Base-by-base conservation (phyloP, 169 alveolate species). In the Eimeria maxima region DNA sequence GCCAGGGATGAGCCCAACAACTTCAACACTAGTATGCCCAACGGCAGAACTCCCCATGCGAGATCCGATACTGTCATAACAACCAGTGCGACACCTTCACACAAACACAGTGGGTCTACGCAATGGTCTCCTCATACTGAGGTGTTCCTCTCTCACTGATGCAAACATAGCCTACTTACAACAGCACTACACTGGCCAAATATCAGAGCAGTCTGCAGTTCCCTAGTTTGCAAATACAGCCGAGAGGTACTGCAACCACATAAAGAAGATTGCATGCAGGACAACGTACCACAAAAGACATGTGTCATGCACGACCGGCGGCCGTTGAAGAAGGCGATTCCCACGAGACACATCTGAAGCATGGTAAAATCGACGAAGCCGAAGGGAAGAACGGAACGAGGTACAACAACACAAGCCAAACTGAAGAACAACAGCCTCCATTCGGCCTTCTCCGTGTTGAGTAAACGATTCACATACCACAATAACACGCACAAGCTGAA, bases 311-410 rank as follows among this genome's bases (percentile, higher is more conserved):
- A 87, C 33, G 93, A 60, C 8, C 27, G n/a, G 83, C 24, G 50
- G 44, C 16, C 83, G 38, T 42, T 87, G 81, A 87, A 87, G 65
- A 87, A 87, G 44, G 42, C 65, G 93, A 60, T 42, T 22, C 93
- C 93, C 74, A 63, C 42, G 83, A 87, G 55, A 27, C 93, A 87
- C 93, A 87, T 63, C n/a, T 87, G 65, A 87, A 63, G 81, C 44
- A 87, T 29, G 14, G 65, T 50, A 29, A 42, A 22, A 4, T 87
- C 93, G 74, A 63, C 83, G 22, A 63, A 38, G 38, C 93, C 60
- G 16, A 87, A 63, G 10, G 93, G 93, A 7, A 87, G n/a, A 44
- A 55, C 60, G 50, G 93, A 47, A 0, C 93, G 93, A 29, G 93
- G 93, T 44, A 87, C 57, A 22, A 87, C 6, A 18, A 87, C 71